Evolutionary conservation across 179 eudicot genomes (phyloP).

Genomic region (Drosera spatulata): DNA sequence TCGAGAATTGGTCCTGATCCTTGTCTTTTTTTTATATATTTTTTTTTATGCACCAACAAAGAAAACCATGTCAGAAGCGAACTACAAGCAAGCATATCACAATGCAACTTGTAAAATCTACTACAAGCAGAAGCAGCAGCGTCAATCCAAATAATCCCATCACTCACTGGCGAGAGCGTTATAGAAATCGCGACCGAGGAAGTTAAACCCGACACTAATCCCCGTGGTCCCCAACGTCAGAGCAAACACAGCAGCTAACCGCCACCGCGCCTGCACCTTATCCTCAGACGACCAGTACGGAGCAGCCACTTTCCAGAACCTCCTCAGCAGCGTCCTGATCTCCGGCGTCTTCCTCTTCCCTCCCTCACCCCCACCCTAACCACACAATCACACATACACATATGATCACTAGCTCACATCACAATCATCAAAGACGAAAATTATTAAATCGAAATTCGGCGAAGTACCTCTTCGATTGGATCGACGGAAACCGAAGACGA

Average conservation of each 20-base stretch:
- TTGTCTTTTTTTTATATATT: conserved; percentile 38
- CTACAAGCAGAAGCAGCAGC: background rate
- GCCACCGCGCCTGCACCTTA: conserved; percentile 64
- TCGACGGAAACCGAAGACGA: too few relatives aligned
- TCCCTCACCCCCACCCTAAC: conserved; percentile 2
- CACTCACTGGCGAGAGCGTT: conserved; percentile 85
- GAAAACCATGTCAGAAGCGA: too few relatives aligned
- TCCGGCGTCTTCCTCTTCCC: conserved; percentile 51
- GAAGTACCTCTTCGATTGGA: too few relatives aligned
- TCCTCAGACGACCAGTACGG: conserved; percentile 91
- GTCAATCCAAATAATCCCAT: background rate
- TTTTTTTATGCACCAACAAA: too few relatives aligned
- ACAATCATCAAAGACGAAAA: too few relatives aligned
- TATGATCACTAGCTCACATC: too few relatives aligned
- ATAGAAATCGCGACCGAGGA: conserved; percentile 93
- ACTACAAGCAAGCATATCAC: too few relatives aligned
- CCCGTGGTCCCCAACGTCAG: conserved; percentile 80
- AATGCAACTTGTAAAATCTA: too few relatives aligned
- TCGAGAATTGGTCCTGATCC: conserved; percentile 90
- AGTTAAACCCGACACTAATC: conserved; percentile 87
- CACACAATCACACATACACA: background rate
- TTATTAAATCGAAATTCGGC: too few relatives aligned
- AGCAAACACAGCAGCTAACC: conserved; percentile 70
- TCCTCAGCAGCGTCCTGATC: conserved; percentile 39
- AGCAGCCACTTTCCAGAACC: conserved; percentile 93